A percentile compares a stretch with the other conserved stretches of the same genome.
Evolutionary conservation across 2,329 filamentous ascomycete genomes (phyloP).

Genomic region (Colletotrichum plurivorum): DNA sequence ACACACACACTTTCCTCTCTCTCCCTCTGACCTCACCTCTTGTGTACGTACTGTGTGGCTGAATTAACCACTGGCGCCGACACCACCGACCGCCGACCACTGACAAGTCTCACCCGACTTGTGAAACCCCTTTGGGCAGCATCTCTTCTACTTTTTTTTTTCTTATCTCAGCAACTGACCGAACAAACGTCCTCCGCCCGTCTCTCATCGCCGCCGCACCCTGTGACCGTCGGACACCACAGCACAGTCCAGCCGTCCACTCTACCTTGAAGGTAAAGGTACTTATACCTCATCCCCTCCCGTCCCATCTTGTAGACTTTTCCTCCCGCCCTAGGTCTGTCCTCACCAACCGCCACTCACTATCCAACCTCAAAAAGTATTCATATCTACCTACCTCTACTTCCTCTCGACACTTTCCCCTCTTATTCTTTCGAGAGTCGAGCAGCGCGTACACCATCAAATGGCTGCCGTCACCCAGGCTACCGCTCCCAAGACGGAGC

Average conservation of each 20-base stretch:
- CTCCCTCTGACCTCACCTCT: conserved; percentile 8
- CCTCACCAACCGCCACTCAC: conserved; percentile 30
- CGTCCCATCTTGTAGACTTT: conserved; percentile 35
- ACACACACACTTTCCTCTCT: no score
- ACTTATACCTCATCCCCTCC: conserved; percentile 35
- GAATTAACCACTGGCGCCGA: conserved; percentile 7
- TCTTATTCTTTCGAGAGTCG: not conserved
- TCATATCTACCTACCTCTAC: conserved; percentile 18
- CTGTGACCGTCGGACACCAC: conserved; percentile 37
- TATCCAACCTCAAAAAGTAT: conserved; percentile 21
- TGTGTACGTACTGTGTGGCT: conserved; percentile 5
- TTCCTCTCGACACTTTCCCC: conserved; percentile 7
- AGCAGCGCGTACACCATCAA: conserved; percentile 18
- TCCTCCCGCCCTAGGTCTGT: conserved; percentile 32
- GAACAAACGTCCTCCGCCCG: conserved; percentile 29
- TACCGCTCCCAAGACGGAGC: conserved; percentile 45
- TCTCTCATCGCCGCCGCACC: conserved; percentile 39
- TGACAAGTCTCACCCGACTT: conserved; percentile 29
- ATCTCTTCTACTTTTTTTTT: conserved; percentile 24
- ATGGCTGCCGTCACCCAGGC: conserved; percentile 54
- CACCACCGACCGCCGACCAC: conserved; percentile 16
- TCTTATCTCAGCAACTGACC: conserved; percentile 38
- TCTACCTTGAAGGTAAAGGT: conserved; percentile 26
- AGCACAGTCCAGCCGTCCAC: conserved; percentile 30
- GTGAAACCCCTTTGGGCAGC: conserved; percentile 27